Evolutionary conservation across 306 rosid genomes (phyloP).

Genomic region (Prunus dulcis): DNA sequence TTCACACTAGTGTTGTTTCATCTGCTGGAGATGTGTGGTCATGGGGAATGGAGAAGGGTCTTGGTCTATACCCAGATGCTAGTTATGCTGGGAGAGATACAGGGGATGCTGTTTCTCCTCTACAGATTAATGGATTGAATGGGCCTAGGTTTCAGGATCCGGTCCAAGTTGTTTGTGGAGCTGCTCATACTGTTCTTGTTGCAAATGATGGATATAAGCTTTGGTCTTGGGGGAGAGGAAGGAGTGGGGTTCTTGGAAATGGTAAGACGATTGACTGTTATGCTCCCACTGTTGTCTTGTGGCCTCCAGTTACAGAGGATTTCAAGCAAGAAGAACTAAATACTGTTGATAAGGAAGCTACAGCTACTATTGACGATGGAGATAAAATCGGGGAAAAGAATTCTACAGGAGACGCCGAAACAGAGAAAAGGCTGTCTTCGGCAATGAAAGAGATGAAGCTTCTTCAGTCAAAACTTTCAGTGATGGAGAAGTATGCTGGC

Average conservation of each 20-base stretch:
- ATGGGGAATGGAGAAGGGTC: constrained; percentile 99
- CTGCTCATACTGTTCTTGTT: constrained; percentile 82
- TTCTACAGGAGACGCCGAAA: constrained; percentile 33
- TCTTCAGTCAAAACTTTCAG: constrained; percentile 57
- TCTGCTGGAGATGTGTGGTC: constrained; percentile 84
- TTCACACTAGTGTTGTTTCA: constrained; percentile 84
- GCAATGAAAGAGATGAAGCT: constrained; percentile 59
- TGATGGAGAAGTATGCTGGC: constrained; percentile 66
- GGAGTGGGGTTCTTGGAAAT: constrained; percentile 82
- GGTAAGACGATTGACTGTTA: constrained; percentile 56
- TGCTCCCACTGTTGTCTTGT: constrained; percentile 49
- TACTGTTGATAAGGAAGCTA: constrained; percentile 13
- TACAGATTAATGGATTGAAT: constrained; percentile 26
- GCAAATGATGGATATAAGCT: constrained; percentile 59
- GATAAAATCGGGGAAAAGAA: constrained; percentile 32
- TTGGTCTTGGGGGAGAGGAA: constrained; percentile 98
- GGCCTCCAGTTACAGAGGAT: constrained; percentile 63
- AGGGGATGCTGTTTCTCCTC: constrained; percentile 77
- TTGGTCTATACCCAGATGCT: constrained; percentile 89
- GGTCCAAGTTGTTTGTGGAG: constrained; percentile 75
- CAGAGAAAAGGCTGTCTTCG: constrained; percentile 41
- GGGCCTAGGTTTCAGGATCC: constrained; percentile 57
- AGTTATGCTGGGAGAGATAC: constrained; percentile 46
- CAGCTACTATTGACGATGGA: constrained; percentile 14
- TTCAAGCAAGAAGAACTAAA: constrained; percentile 47